These are phyloP conservation scores for Amanita brunnescens DNA, from an alignment of 768 basidiomycete genomes.

Conservation along the genomic window DNA sequence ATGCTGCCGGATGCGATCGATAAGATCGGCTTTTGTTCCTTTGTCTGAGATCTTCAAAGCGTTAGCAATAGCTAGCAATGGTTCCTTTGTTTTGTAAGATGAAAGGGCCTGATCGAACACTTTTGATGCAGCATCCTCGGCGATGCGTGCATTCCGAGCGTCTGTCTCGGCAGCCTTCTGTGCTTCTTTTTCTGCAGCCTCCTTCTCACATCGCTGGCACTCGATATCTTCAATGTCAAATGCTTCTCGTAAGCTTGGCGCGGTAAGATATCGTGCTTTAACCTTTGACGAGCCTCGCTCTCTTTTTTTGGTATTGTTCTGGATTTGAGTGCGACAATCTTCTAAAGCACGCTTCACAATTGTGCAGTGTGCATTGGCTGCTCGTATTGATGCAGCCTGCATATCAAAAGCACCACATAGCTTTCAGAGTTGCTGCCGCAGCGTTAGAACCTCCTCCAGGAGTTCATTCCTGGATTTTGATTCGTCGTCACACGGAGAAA, in stretches of 20 bases:
- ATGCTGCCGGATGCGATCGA: neutral
- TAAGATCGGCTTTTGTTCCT: neutral
- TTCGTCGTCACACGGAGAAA: neutral
- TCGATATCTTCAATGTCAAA: constrained; percentile 5
- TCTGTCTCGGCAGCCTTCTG: constrained; percentile 2
- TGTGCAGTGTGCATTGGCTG: neutral
- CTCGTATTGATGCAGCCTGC: neutral
- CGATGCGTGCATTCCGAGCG: constrained; percentile 10
- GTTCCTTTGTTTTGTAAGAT: neutral
- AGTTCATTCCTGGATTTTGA: neutral
- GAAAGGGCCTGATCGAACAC: neutral
- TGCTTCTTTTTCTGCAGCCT: constrained; percentile 7
- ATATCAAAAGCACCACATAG: neutral
- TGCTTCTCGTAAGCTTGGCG: neutral
- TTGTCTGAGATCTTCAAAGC: constrained; percentile 3
- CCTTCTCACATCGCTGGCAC: neutral
- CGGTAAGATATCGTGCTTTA: constrained; percentile 5
- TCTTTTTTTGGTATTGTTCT: neutral
- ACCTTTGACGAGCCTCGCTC: neutral
- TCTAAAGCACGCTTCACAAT: neutral
- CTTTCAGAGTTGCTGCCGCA: neutral
- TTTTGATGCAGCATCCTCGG: neutral
- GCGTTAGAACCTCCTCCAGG: neutral
- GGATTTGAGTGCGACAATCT: neutral
- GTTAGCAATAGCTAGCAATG: neutral